Base-by-base conservation (phyloP, 768 basidiomycete species). In the Phallus indusiatus region DNA sequence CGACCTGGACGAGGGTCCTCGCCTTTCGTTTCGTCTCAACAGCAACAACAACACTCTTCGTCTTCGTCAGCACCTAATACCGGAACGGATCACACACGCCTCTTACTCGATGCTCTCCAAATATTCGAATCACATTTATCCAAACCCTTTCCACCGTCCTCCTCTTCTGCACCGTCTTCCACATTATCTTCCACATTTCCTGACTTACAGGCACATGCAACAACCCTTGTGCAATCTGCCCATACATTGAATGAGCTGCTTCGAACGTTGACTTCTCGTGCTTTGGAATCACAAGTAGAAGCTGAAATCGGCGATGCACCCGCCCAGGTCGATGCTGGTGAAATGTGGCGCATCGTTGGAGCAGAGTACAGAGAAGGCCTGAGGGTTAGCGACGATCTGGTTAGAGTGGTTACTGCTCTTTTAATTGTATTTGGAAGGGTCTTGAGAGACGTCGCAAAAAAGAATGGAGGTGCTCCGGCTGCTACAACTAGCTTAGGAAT, bases 301-400 rank as follows among this genome's bases (percentile, higher is more conserved):
- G 81, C 84, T 0, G 90, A 92, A 67, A 82, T 91, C 1, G 80
- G 79, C 10, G 80, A 77, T 35, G 77, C 75, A 56, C 56, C 47
- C 42, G 62, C 61, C 37, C 66, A 66, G 48, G 67, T 71, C 64
- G 72, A 78, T 49, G 63, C 80, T 22, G 76, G 74, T 11, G 81
- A 83, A 56, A 71, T 89, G 28, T 91, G 88, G 89, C 74, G 78
- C 56, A 73, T 76, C 51, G 78, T 90, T 5, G 85, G 86, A 0
- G 78, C 77, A 9, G 89, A 92, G 63, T 87, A 82, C 64, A 72
- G 88, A 37, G 90, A 92, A 55, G 78, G 81, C 54, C 63, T 88
- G 63, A 75, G 85, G 65, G 78, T 82, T 56, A 86, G 86, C 61
- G 90, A 92, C 67, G 90, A 92, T 67, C 74, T 90, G 50, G 84